Percentiles rank a stretch among this genome's conserved stretches.
Conservation (phyloP, 192 early-diverging fungal species). For the Backusella liffmaniae region DNA sequence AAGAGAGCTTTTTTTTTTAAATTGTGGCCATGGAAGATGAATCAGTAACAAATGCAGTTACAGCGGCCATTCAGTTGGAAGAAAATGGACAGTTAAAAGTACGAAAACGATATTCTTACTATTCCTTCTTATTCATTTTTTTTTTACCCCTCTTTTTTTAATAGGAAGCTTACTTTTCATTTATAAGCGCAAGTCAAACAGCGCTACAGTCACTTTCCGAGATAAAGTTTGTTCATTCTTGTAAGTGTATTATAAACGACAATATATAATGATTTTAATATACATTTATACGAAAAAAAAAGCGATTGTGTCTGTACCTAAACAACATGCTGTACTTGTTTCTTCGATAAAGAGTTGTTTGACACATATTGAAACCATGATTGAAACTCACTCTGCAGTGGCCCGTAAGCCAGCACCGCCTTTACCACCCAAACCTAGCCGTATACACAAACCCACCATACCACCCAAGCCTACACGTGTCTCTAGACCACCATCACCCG, state of each 20-base stretch:
- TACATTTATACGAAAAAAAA: too few species aligned
- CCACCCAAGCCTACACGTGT: conserved; percentile 55
- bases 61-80: conserved; percentile 21
- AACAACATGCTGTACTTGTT: conserved; percentile 21
- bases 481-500: conserved; percentile 3
- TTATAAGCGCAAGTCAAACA: conserved; percentile 42
- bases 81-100: conserved; percentile 35
- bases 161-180: conserved; percentile 58
- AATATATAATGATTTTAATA: neutral
- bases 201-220: conserved; percentile 44
- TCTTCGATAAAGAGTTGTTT: conserved; percentile 27
- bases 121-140: neutral
- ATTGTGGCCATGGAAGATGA: conserved; percentile 3
- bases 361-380: conserved; percentile 26
- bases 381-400: conserved; percentile 24
- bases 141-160: neutral
- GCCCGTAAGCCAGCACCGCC: conserved; percentile 29
- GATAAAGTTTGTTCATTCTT: conserved; percentile 58
- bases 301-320: conserved; percentile 33
- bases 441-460: conserved; percentile 48
- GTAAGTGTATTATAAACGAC: conserved; percentile 32
- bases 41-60: conserved; percentile 28
- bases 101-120: neutral
- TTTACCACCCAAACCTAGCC: conserved; percentile 54
- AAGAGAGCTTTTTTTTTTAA: conserved; percentile 6